Evolutionary conservation across 768 basidiomycete species (phyloP).

Genomic region (Multifurca ochricompacta): DNA sequence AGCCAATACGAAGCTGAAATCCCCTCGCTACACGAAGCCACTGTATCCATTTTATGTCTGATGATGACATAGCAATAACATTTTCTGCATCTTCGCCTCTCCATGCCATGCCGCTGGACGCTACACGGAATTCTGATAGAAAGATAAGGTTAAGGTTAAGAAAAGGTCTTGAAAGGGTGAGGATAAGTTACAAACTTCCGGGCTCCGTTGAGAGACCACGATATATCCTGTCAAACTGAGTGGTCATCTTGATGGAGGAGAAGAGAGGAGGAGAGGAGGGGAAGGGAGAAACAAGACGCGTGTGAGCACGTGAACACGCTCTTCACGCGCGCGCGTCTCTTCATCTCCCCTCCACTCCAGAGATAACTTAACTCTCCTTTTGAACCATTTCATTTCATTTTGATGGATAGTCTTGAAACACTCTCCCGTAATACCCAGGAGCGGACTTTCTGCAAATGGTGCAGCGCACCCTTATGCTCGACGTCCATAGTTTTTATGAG

Average conservation of each 20-base stretch:
- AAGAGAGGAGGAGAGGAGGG: conserved; percentile 16
- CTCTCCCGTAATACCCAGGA: conserved; percentile 44
- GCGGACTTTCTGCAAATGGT: conserved; percentile 90
- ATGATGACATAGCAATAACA: conserved; percentile 54
- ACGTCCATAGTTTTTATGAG: conserved; percentile 12
- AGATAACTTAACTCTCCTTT: neutral
- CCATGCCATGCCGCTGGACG: conserved; percentile 90
- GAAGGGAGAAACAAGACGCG: conserved; percentile 18
- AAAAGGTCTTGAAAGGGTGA: neutral
- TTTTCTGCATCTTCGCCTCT: conserved; percentile 64
- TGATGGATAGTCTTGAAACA: conserved; percentile 53
- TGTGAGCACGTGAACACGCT: conserved; percentile 19
- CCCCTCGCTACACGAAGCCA: conserved; percentile 90
- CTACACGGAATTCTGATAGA: conserved; percentile 73
- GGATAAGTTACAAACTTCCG: conserved; percentile 62
- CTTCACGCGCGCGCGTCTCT: conserved; percentile 6
- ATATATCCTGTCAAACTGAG: conserved; percentile 83
- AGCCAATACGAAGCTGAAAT: conserved; percentile 80
- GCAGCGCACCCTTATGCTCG: conserved; percentile 12
- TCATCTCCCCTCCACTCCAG: neutral
- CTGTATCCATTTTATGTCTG: conserved; percentile 80
- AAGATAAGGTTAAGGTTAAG: neutral
- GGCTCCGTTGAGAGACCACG: conserved; percentile 62
- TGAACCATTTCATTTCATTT: neutral
- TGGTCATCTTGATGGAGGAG: conserved; percentile 42